These are phyloP conservation scores for Exserohilum turcica DNA, from an alignment of 2,329 filamentous ascomycete species.

Conservation along the genomic window DNA sequence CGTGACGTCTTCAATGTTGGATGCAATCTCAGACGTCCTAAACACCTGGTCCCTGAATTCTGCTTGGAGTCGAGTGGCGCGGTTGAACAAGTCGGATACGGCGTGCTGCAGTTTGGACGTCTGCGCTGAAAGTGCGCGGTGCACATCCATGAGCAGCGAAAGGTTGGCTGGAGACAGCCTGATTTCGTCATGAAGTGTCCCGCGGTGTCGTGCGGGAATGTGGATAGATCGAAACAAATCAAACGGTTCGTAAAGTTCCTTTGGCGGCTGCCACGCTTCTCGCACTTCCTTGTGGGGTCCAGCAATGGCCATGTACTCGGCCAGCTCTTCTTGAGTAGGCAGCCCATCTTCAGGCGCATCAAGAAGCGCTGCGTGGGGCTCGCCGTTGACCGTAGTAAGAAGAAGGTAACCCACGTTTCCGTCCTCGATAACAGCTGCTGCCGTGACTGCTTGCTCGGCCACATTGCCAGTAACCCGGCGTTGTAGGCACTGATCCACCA, in stretches of 20 bases:
- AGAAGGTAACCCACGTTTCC: slow-evolving; percentile 64
- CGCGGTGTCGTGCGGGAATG: slow-evolving; percentile 65
- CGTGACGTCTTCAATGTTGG: slow-evolving; percentile 69
- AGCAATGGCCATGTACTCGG: slow-evolving; percentile 26
- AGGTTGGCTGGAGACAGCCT: slow-evolving; percentile 73
- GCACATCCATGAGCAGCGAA: slow-evolving; percentile 72
- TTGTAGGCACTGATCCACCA: slow-evolving; percentile 56
- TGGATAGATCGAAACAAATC: slow-evolving; percentile 63
- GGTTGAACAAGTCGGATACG: slow-evolving; percentile 73
- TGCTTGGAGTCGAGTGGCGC: slow-evolving; percentile 69
- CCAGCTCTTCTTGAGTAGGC: slow-evolving; percentile 35
- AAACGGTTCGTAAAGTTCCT: slow-evolving; percentile 63
- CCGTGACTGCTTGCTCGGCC: slow-evolving; percentile 47
- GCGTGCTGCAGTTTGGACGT: slow-evolving; percentile 71
- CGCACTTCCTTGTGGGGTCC: slow-evolving; percentile 58
- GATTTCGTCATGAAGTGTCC: slow-evolving; percentile 69
- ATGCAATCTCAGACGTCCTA: slow-evolving; percentile 68
- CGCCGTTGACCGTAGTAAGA: slow-evolving; percentile 55
- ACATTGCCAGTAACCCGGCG: slow-evolving; percentile 26
- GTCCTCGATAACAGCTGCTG: slow-evolving; percentile 60
- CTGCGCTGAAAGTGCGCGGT: slow-evolving; percentile 72
- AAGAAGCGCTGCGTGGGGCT: slow-evolving; percentile 58
- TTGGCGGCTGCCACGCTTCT: slow-evolving; percentile 67
- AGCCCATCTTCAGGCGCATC: slow-evolving; percentile 53
- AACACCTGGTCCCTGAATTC: slow-evolving; percentile 71